phyloP scores from a whole-genome alignment of 768 basidiomycete genomes.

The Pulveroboletus frians region DNA sequence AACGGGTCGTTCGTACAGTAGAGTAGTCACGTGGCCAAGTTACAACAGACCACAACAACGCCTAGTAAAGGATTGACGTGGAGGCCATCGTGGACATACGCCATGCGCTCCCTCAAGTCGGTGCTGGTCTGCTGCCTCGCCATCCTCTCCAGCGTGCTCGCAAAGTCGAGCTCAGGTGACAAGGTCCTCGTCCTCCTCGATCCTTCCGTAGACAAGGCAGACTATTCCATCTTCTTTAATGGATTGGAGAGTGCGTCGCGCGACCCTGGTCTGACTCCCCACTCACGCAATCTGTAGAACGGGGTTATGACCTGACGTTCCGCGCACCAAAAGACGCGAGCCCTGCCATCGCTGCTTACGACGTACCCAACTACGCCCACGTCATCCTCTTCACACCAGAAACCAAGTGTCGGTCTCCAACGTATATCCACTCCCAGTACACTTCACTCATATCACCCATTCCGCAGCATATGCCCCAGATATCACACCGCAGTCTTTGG shows the following conservation, averaged over 20 bases:
- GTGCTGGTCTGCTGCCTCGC: slow-evolving; percentile 28
- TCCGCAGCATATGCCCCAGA: slow-evolving; percentile 61
- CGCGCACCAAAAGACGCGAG: slow-evolving; percentile 71
- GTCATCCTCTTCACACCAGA: slow-evolving; percentile 84
- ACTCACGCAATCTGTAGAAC: slow-evolving; percentile 39
- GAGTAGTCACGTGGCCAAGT: slow-evolving; percentile 18
- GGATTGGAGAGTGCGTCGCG: slow-evolving; percentile 60
- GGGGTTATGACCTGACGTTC: slow-evolving; percentile 85
- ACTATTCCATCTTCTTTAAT: slow-evolving; percentile 81
- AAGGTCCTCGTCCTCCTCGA: slow-evolving; percentile 85
- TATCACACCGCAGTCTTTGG: slow-evolving; percentile 75
- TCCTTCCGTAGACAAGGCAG: slow-evolving; percentile 52
- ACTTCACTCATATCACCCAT: slow-evolving; percentile 1
- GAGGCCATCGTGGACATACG: neutral
- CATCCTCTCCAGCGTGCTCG: slow-evolving; percentile 28
- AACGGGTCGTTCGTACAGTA: too few species aligned
- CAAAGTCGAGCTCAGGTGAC: slow-evolving; percentile 76
- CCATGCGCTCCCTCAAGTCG: slow-evolving; percentile 28
- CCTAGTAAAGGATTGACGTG: slow-evolving; percentile 16
- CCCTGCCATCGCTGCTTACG: slow-evolving; percentile 64
- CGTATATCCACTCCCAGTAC: too few species aligned
- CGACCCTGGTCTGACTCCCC: neutral
- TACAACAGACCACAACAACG: slow-evolving; percentile 22
- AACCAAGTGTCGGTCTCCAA: slow-evolving; percentile 59
- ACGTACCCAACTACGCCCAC: slow-evolving; percentile 73